Conservation (phyloP, 2,329 filamentous ascomycete species). For the Cladorrhinum sp. region DNA sequence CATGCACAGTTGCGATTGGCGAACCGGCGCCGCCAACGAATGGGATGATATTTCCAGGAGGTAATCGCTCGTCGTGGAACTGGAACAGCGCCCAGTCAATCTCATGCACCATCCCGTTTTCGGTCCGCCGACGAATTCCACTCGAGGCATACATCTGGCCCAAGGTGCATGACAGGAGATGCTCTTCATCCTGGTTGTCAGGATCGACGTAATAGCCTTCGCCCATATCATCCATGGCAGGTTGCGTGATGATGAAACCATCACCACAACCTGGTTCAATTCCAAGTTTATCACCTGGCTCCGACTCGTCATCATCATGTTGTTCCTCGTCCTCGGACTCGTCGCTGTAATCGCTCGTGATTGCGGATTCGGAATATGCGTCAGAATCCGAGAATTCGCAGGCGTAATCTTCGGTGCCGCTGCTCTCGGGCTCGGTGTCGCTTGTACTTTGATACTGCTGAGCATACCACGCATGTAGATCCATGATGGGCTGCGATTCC, state of each 20-base stretch:
- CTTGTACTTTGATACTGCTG: slow-evolving; percentile 32
- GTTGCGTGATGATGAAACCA: slow-evolving; percentile 82
- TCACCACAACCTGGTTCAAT: slow-evolving; percentile 72
- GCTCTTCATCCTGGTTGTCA: slow-evolving; percentile 72
- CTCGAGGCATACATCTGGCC: slow-evolving; percentile 88
- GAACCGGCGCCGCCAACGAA: slow-evolving; percentile 13
- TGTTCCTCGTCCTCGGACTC: slow-evolving; percentile 54
- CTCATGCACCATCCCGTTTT: slow-evolving; percentile 75
- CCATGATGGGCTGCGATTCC: slow-evolving; percentile 32
- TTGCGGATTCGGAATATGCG: slow-evolving; percentile 53
- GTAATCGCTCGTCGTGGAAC: slow-evolving; percentile 68
- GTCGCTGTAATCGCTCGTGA: slow-evolving; percentile 50
- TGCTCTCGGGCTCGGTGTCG: slow-evolving; percentile 42
- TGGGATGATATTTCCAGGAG: slow-evolving; percentile 69
- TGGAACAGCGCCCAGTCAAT: slow-evolving; percentile 94
- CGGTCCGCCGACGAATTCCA: slow-evolving; percentile 73
- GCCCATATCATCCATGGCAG: slow-evolving; percentile 82
- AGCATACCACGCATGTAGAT: slow-evolving; percentile 43
- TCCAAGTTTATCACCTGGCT: slow-evolving; percentile 74
- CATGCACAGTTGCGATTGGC: neutral
- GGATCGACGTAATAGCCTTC: slow-evolving; percentile 76
- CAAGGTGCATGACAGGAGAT: slow-evolving; percentile 75
- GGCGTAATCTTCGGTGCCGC: slow-evolving; percentile 51
- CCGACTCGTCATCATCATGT: slow-evolving; percentile 42
- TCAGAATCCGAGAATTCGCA: slow-evolving; percentile 63